Conservation (phyloP, 345 rosid genomes). For the Eutrema japonicum region DNA sequence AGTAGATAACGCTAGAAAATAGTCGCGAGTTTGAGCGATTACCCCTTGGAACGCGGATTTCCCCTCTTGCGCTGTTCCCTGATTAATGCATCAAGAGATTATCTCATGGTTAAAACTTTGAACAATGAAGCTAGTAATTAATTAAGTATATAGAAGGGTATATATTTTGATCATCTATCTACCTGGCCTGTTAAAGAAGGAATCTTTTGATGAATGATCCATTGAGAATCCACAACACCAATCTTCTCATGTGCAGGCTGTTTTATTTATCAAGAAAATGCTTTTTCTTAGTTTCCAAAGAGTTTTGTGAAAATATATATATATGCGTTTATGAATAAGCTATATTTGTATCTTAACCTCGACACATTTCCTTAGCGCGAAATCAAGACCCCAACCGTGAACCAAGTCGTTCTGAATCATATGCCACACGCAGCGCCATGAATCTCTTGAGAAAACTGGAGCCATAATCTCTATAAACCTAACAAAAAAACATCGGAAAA, state of each 20-base stretch:
- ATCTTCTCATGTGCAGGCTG: constrained; percentile 98
- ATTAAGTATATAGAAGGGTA: neutral
- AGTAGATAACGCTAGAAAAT: constrained; percentile 5
- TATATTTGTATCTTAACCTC: constrained; percentile 56
- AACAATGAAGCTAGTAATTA: constrained; percentile 1
- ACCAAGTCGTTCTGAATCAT: constrained; percentile 98
- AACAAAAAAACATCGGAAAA: constrained; percentile 4
- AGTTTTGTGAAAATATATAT: neutral
- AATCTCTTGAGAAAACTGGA: constrained; percentile 87
- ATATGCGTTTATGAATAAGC: neutral
- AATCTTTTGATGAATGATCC: constrained; percentile 88
- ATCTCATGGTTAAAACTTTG: constrained; percentile 1
- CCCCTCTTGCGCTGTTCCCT: constrained; percentile 71
- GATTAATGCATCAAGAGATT: constrained; percentile 5
- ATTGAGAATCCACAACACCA: constrained; percentile 96
- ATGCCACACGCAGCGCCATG: constrained; percentile 99
- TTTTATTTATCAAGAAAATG: constrained; percentile 14
- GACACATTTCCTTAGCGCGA: constrained; percentile 84
- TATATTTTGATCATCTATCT: constrained; percentile 10
- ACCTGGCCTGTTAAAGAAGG: constrained; percentile 88
- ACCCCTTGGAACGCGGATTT: constrained; percentile 87
- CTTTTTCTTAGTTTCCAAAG: constrained; percentile 1
- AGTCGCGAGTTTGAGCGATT: constrained; percentile 4
- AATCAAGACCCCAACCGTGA: constrained; percentile 99
- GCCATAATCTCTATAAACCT: constrained; percentile 99